These are phyloP conservation scores for Pisolithus sp. DNA, from an alignment of 768 basidiomycete genomes.

Conservation along the genomic window DNA sequence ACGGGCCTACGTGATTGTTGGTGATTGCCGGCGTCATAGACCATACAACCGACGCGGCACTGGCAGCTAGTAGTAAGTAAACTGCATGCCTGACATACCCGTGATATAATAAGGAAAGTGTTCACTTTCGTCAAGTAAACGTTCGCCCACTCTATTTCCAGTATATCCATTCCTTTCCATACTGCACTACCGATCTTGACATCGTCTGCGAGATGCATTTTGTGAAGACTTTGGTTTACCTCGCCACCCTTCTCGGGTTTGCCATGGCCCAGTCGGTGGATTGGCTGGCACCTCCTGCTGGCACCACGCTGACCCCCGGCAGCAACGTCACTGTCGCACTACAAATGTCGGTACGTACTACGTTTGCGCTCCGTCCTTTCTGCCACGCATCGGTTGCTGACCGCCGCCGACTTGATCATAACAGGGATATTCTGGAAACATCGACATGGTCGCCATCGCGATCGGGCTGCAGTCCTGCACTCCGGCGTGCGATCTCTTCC, in stretches of 20 bases:
- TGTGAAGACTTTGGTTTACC: slow-evolving; percentile 10
- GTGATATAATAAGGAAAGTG: too few species aligned
- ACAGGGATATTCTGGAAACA: slow-evolving; percentile 17
- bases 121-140: not conserved
- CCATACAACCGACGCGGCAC: too few species aligned
- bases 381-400: not conserved
- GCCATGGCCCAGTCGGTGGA: slow-evolving; percentile 12
- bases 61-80: too few species aligned
- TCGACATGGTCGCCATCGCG: slow-evolving; percentile 24
- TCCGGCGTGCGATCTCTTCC: slow-evolving; percentile 16
- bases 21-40: too few species aligned
- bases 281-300: slow-evolving; percentile 9
- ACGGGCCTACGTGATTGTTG: too few species aligned
- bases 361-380: not conserved
- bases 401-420: not conserved
- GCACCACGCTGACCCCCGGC: slow-evolving; percentile 6
- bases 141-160: not conserved
- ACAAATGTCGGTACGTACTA: slow-evolving; percentile 11
- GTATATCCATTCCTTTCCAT: not conserved
- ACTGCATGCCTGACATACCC: too few species aligned
- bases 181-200: not conserved
- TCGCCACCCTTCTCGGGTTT: slow-evolving; percentile 8
- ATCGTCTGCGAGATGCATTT: slow-evolving; percentile 8
- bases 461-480: slow-evolving; percentile 27
- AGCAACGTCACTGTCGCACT: slow-evolving; percentile 10